Evolutionary conservation across 2,329 filamentous ascomycete species (phyloP), one percentile per base, ranked within the genome.

Genomic region (Pyricularia pennisetigena): DNA sequence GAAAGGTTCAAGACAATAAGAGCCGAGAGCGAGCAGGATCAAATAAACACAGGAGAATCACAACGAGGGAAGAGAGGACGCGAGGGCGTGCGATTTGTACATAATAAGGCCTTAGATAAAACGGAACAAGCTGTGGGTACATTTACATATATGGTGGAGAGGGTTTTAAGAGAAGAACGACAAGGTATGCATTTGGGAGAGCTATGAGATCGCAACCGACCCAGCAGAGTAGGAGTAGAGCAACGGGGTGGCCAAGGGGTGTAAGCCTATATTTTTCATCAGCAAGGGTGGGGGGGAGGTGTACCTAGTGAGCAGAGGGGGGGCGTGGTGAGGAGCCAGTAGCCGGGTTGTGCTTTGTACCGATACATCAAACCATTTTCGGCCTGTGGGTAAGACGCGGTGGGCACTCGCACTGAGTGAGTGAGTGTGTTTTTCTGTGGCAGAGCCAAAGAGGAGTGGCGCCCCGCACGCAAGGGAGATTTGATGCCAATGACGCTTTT

Each of bases 111-210:
- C 26, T 32, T 57, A 67, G 61, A 67, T 67, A 67, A 49, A 61
- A 67, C 65, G 65, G 65, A 67, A 59, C 61, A 30, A 20, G 23
- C 23, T 59, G 65, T 67, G 65, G 65, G 28, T 67, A 67, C 65
- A 23, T 67, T 66, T 32, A 67, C 26, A 67, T 67, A 67, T 67
- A 67, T 67, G 65, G 65, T 61, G 54, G 65, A 67, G 65, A 66
- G 65, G 64, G 63, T 26, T 30, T 66, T 41, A 24, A 66, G 41
- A 66, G 41, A 57, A 30, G 65, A 49, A 41, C 65, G 35, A 29
- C 26, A 66, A 54, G 64, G 65, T 41, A 41, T 49, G 23, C 41
- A 49, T 49, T 49, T 35, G 32, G 16, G 41, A 49, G 41, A 49
- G 41, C 41, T 49, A 49, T 49, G 16, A 49, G 41, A 49, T 49